Conservation (phyloP, 1,139 yeast species). For the Yamadazyma kanchanaburiensis region DNA sequence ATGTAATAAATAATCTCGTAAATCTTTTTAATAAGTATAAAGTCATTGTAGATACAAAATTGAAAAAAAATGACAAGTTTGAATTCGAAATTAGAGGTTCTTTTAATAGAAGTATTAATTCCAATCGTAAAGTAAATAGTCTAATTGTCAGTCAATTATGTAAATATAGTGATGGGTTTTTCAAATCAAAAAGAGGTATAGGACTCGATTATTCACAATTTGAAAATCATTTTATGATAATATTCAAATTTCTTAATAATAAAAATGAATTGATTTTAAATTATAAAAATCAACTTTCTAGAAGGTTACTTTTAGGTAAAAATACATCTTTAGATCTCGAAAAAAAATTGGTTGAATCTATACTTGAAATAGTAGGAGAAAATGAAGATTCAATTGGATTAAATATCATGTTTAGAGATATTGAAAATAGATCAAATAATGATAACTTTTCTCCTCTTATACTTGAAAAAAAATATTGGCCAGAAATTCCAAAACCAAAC, state of each 20-base stretch:
- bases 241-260: slow-evolving; percentile 34
- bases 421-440: slow-evolving; percentile 15
- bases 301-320: slow-evolving; percentile 29
- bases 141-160: slow-evolving; percentile 24
- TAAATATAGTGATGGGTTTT: slow-evolving; percentile 32
- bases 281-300: slow-evolving; percentile 37
- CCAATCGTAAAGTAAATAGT: slow-evolving; percentile 15
- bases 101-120: slow-evolving; percentile 21
- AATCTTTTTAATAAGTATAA: slow-evolving; percentile 8
- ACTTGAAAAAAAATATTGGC: slow-evolving; percentile 38
- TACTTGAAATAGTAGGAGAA: slow-evolving; percentile 30
- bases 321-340: slow-evolving; percentile 21
- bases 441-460: slow-evolving; percentile 32
- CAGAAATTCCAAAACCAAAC: slow-evolving; percentile 32
- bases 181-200: slow-evolving; percentile 16
- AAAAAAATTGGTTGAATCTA: slow-evolving; percentile 20
- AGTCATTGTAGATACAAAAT: slow-evolving; percentile 9
- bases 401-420: slow-evolving; percentile 33
- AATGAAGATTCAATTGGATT: slow-evolving; percentile 30
- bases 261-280: slow-evolving; percentile 30
- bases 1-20: slow-evolving; percentile 2
- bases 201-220: slow-evolving; percentile 15
- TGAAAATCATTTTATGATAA: slow-evolving; percentile 17
- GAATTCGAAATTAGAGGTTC: slow-evolving; percentile 29
- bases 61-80: slow-evolving; percentile 17